Base-by-base conservation (phyloP, 2,329 filamentous ascomycete species). In the Magnaporthiopsis incrustans region DNA sequence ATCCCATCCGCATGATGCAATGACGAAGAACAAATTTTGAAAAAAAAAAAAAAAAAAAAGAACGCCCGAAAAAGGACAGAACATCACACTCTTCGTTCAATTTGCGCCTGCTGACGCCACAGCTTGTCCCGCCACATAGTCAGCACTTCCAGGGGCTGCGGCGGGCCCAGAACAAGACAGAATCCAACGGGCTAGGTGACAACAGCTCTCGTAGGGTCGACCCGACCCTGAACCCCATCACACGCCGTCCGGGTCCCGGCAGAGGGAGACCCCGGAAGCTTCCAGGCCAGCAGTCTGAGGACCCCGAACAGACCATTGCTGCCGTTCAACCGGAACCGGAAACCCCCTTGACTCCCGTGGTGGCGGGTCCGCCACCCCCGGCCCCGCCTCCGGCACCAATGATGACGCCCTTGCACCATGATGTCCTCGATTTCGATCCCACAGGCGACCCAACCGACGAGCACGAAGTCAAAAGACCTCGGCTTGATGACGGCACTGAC, bases 101-200 rank as follows among this genome's bases (percentile, higher is more conserved):
- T 50, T 25, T 7, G 22, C 44, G n/a, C 44, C 57, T 58, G 44
- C 44, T 53, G 44, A 53, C 44, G 44, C 44, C 44, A 53, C 44
- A 53, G 44, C 57, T 1, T 58, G 4, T 30, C 57, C 12, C 12
- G 57, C 57, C 57, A 27, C 57, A 58, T 44, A 86, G 84, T 53
- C 84, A 86, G 77, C 84, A 86, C 69, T 86, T 86, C 65, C 84
- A 86, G 69, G 83, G 83, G 33, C 77, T 87, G 25, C 77, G 83
- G 32, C 75, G 84, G 57, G 78, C 82, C 27, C 82, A 85, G 69
- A 80, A 82, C 68, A 85, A 85, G 69, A 71, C 76, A 25, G 83
- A 84, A 25, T 63, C 74, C 6, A 77, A 74, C 26, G 50, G 61
- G 27, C 60, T 67, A 32, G 65, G 69, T 12, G 77, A 80, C 11